phyloP scores from a whole-genome alignment of 75 land plant species.

The Ceratopteris richardii region DNA sequence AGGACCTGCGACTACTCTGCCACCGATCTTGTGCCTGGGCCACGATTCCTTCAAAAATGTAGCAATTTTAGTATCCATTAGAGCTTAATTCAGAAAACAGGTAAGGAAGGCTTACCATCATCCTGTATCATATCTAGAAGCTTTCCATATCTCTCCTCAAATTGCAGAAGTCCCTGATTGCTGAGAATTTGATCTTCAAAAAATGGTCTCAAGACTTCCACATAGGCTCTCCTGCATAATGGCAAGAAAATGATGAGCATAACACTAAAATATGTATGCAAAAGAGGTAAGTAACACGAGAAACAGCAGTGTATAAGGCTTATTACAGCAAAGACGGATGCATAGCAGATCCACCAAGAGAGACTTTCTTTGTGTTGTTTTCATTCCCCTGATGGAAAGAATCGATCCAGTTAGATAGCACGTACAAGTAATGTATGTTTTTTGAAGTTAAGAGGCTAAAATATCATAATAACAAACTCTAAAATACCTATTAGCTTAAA shows the following conservation, averaged over 20 bases:
- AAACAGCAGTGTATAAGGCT: too few species aligned
- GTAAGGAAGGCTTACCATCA: conserved; percentile 44
- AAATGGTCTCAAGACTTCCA: conserved; percentile 55
- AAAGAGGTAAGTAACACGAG: neutral
- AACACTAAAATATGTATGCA: neutral
- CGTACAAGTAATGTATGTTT: too few species aligned
- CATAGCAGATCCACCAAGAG: conserved; percentile 56
- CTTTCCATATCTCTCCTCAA: conserved; percentile 72
- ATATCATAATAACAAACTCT: too few species aligned
- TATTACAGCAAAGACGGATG: conserved; percentile 93
- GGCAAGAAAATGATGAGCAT: neutral
- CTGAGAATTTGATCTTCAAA: conserved; percentile 64
- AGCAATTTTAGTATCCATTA: too few species aligned
- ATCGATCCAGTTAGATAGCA: too few species aligned
- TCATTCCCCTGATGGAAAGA: conserved; percentile 69
- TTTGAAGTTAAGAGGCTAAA: too few species aligned
- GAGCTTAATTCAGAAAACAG: too few species aligned
- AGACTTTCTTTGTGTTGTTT: conserved; percentile 65
- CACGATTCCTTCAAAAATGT: conserved; percentile 38
- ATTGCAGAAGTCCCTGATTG: conserved; percentile 48
- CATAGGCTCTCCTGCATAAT: conserved; percentile 73
- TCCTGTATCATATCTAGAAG: conserved; percentile 82
- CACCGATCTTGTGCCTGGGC: conserved; percentile 66
- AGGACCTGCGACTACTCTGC: conserved; percentile 48
- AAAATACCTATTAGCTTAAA: too few species aligned